Conservation (phyloP, 176 grass and related monocot species). For the Juncus inflexus region DNA sequence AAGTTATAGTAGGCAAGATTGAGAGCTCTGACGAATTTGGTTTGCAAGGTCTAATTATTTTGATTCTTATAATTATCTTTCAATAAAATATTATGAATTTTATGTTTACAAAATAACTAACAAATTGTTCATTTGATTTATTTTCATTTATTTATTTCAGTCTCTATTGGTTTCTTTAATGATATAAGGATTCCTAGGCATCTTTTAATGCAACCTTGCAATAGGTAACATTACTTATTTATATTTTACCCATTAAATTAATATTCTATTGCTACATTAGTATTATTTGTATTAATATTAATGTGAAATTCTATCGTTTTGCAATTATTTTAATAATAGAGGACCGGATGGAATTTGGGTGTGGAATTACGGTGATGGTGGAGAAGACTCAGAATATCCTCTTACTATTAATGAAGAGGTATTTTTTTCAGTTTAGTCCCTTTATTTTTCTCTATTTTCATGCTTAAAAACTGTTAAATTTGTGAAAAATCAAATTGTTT, state of each 20-base stretch:
- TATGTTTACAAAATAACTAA: slow-evolving; percentile 14
- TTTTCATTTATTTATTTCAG: slow-evolving; percentile 40
- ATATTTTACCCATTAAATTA: background rate
- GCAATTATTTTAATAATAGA: slow-evolving; percentile 29
- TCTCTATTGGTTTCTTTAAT: slow-evolving; percentile 89
- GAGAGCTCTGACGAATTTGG: slow-evolving; percentile 67
- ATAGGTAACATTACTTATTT: slow-evolving; percentile 16
- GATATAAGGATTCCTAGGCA: slow-evolving; percentile 64
- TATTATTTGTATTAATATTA: too few relatives aligned
- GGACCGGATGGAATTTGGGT: slow-evolving; percentile 70
- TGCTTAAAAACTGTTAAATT: background rate
- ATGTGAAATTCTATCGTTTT: slow-evolving; percentile 4
- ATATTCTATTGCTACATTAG: slow-evolving; percentile 3
- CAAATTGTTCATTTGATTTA: slow-evolving; percentile 15
- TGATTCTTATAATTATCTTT: slow-evolving; percentile 10
- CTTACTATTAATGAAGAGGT: slow-evolving; percentile 93
- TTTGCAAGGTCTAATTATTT: slow-evolving; percentile 46
- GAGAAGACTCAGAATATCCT: slow-evolving; percentile 36
- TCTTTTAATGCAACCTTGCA: slow-evolving; percentile 48
- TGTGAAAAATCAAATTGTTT: slow-evolving; percentile 15
- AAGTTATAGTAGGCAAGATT: slow-evolving; percentile 79
- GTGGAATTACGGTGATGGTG: slow-evolving; percentile 34
- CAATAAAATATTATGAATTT: background rate
- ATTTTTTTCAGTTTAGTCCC: slow-evolving; percentile 7
- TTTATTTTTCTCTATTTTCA: background rate